A percentile compares a stretch with the other conserved stretches of the same genome.
Conservation (phyloP, 192 early-diverging fungal species). For the Linderina pennispora region DNA sequence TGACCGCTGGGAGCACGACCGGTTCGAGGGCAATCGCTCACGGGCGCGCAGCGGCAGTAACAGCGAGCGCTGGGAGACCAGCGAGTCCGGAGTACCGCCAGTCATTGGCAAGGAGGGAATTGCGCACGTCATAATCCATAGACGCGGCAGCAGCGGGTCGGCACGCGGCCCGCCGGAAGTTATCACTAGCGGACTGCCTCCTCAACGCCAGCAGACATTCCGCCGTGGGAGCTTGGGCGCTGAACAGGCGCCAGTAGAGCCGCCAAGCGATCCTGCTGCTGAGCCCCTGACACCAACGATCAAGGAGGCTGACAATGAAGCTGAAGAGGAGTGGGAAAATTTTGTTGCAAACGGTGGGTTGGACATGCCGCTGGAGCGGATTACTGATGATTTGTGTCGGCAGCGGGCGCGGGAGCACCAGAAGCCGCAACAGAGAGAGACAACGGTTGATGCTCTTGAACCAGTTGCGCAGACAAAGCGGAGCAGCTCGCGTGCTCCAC, state of each 20-base stretch:
- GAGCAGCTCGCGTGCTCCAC: background rate
- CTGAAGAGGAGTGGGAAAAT: conserved; percentile 43
- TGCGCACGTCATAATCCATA: conserved; percentile 40
- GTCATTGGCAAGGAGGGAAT: conserved; percentile 41
- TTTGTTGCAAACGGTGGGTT: conserved; percentile 46
- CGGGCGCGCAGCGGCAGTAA: background rate
- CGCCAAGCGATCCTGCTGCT: background rate
- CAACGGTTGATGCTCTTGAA: too few relatives aligned
- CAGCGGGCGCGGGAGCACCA: background rate
- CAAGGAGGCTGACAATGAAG: conserved; percentile 10
- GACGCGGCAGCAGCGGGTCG: conserved; percentile 37
- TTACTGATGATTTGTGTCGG: conserved; percentile 37
- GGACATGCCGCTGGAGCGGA: conserved; percentile 39
- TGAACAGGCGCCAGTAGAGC: background rate
- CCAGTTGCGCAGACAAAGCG: too few relatives aligned
- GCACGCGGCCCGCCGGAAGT: too few relatives aligned
- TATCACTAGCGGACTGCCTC: conserved; percentile 7
- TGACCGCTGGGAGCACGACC: conserved; percentile 44
- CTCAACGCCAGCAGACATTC: too few relatives aligned
- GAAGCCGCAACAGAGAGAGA: background rate
- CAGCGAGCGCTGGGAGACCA: conserved; percentile 19
- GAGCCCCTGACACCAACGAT: background rate
- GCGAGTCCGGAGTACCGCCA: too few relatives aligned
- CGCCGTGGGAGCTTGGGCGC: conserved; percentile 32
- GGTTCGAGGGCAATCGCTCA: conserved; percentile 7